Base-by-base conservation (phyloP, 2,329 filamentous ascomycete species). In the Fusarium sp. region DNA sequence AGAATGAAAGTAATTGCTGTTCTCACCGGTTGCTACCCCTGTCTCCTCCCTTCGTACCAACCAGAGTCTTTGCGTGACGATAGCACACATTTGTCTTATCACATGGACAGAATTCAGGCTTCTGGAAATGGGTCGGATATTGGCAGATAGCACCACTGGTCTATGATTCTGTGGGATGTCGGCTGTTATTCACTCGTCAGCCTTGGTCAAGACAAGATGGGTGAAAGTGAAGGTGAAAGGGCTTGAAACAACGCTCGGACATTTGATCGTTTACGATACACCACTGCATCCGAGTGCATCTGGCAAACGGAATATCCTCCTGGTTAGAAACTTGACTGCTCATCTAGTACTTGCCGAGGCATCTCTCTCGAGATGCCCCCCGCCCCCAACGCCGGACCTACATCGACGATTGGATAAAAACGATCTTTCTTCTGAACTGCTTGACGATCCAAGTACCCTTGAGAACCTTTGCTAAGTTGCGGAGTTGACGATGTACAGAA, bases 21-120 rank as follows among this genome's bases (percentile, higher is more conserved):
- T 48, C 68, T 78, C 76, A 78, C 76, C 76, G 76, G 76, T 78
- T 74, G 56, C 69, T 72, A 70, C 74, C 69, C 73, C 70, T 69
- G 49, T 58, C 64, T 76, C 60, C 51, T 37, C 39, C 38, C 69
- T 68, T 68, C 57, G 66, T 76, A 69, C 75, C 76, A 78, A 78
- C 76, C 74, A 78, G 54, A 66, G 55, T 48, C 55, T 70, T 69
- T 76, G 73, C 72, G 72, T 77, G 76, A 77, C 75, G 63, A 76
- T 74, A 70, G 66, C 73, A 66, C 64, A 77, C 74, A 72, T 38
- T 48, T 58, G 61, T 62, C 56, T 64, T 59, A 62, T 76, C 74
- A 78, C 76, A 77, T 78, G 76, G 74, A 38, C 51, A 58, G 42
- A 42, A 31, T 21, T 37, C 59, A 45, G 23, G 31, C 35, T 39